Evolutionary conservation across 805 yeast genomes (phyloP).

Genomic region (Wickerhamiella spandovensis): DNA sequence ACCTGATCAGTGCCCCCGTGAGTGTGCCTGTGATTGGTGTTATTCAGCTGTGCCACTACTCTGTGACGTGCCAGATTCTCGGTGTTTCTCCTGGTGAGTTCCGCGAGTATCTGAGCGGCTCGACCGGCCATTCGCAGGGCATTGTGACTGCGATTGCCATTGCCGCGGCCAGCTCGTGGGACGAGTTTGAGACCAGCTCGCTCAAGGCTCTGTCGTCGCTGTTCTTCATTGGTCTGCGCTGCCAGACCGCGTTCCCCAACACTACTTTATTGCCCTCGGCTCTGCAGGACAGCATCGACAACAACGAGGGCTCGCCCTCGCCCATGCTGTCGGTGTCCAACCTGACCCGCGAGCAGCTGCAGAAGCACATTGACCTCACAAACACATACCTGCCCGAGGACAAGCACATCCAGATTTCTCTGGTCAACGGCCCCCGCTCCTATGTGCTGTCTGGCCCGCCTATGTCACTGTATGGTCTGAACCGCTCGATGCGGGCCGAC

Average conservation of each 20-base stretch:
- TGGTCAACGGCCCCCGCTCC: conserved; percentile 91
- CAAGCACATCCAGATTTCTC: conserved; percentile 79
- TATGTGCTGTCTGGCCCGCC: conserved; percentile 97
- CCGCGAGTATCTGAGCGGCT: conserved; percentile 39
- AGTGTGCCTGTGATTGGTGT: conserved; percentile 96
- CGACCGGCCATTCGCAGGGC: conserved; percentile 36
- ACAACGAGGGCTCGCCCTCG: conserved; percentile 92
- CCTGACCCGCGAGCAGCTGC: conserved; percentile 66
- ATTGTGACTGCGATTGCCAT: conserved; percentile 86
- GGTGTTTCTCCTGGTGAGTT: conserved; percentile 87
- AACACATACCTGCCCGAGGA: conserved; percentile 87
- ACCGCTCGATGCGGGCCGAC: conserved; percentile 79
- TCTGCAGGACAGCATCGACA: conserved; percentile 80
- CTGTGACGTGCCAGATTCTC: conserved; percentile 69
- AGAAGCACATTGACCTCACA: conserved; percentile 66
- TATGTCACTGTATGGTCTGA: conserved; percentile 90
- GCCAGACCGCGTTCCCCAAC: conserved; percentile 80
- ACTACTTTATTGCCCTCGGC: conserved; percentile 90
- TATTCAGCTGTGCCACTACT: conserved; percentile 87
- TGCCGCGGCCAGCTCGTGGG: conserved; percentile 75
- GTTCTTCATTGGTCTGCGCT: conserved; percentile 88
- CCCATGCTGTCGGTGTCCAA: conserved; percentile 96
- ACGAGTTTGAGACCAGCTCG: conserved; percentile 56
- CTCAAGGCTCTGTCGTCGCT: conserved; percentile 70
- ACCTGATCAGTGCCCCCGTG: conserved; percentile 79